Percentiles rank a stretch among this genome's conserved stretches.
These are phyloP conservation scores for Tolypocladium ovalisporum DNA, from an alignment of 2,329 filamentous ascomycete genomes.

Conservation along the genomic window DNA sequence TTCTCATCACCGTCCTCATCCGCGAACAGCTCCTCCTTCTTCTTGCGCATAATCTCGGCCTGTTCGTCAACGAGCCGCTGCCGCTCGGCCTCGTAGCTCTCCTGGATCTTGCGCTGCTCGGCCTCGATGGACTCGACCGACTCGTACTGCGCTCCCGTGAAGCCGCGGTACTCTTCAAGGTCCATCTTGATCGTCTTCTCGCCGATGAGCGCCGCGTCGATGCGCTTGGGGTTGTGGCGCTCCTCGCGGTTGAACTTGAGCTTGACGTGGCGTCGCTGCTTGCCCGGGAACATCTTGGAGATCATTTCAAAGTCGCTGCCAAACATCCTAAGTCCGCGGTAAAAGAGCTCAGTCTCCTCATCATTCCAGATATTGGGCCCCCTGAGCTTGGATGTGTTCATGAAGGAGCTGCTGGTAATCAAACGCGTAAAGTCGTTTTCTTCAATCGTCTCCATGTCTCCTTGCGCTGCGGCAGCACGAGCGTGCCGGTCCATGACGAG, in stretches of 20 bases:
- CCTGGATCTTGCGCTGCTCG: constrained; percentile 37
- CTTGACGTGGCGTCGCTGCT: constrained; percentile 65
- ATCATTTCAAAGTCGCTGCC: constrained; percentile 81
- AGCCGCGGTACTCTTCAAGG: constrained; percentile 48
- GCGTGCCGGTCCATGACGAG: constrained; percentile 60
- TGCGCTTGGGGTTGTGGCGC: constrained; percentile 47
- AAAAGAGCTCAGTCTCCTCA: constrained; percentile 65
- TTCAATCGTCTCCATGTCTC: constrained; percentile 53
- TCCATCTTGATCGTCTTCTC: constrained; percentile 47
- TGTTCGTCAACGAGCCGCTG: constrained; percentile 33
- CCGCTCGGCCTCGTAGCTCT: constrained; percentile 33
- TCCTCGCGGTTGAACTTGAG: constrained; percentile 78
- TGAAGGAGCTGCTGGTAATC: constrained; percentile 58
- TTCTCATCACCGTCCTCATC: constrained; percentile 20
- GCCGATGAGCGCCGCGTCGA: constrained; percentile 54
- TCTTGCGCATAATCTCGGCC: constrained; percentile 34
- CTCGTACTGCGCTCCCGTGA: constrained; percentile 41
- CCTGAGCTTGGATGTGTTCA: constrained; percentile 48
- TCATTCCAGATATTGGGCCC: constrained; percentile 59
- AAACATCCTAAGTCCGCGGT: constrained; percentile 62
- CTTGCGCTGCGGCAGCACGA: constrained; percentile 39
- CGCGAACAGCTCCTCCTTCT: constrained; percentile 37
- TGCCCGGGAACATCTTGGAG: constrained; percentile 60
- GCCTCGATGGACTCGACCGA: constrained; percentile 44
- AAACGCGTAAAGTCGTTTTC: constrained; percentile 69